Evolutionary conservation across 192 early-diverging fungal species (phyloP), one percentile per base, ranked within the genome.

Genomic region (Coemansia sp.): DNA sequence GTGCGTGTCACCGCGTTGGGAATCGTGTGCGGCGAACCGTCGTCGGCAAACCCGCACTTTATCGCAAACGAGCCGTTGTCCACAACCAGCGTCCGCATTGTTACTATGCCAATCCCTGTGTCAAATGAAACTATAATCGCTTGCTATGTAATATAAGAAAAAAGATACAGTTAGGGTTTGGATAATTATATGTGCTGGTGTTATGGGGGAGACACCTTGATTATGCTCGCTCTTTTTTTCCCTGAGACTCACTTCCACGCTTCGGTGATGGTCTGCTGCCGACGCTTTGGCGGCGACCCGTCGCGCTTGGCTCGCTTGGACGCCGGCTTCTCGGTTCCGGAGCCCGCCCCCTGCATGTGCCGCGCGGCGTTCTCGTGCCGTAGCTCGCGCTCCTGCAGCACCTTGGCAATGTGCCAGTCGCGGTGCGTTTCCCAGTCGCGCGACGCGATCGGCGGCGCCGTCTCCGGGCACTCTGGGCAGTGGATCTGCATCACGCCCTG

Each of bases 61-160:
- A 88, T 84, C 4, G 78, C 55, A 47, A 67, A 67, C 10, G 86
- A 86, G 8, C 88, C 88, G 70, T 90, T 88, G 61, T 90, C 88
- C 2, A 90, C 48, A 5, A 90, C 62, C 25, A 90, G 54, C 9
- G 79, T 75, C 14, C 45, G 47, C 65, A 67, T 75, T n/a, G n/a
- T n/a, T n/a, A n/a, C n/a, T n/a, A n/a, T n/a, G n/a, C n/a, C n/a
- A n/a, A n/a, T n/a, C n/a, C n/a, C n/a, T n/a, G n/a, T n/a, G n/a
- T n/a, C n/a, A n/a, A n/a, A n/a, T n/a, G n/a, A n/a, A n/a, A n/a
- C n/a, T n/a, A n/a, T n/a, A n/a, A n/a, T n/a, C n/a, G n/a, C n/a
- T n/a, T n/a, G n/a, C n/a, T n/a, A n/a, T n/a, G n/a, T n/a, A n/a
- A n/a, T n/a, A n/a, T n/a, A n/a, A n/a, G n/a, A n/a, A n/a, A n/a